Conservation (phyloP, 1,139 yeast species). For the Candida sojae region DNA sequence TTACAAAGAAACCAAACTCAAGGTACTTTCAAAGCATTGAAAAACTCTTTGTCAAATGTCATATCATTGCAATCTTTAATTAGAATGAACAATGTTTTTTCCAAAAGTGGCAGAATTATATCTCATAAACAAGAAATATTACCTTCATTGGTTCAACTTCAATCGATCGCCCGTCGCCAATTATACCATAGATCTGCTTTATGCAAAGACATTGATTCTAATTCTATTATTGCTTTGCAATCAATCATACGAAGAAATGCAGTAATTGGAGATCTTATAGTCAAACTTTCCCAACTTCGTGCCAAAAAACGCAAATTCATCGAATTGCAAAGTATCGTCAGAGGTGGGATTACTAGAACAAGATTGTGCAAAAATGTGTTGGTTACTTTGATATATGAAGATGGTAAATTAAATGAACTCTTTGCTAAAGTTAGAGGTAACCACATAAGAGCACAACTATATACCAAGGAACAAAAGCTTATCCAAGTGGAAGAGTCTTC, state of each 20-base stretch:
- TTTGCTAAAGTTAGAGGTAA: constrained; percentile 51
- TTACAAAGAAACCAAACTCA: constrained; percentile 16
- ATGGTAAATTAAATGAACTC: constrained; percentile 35
- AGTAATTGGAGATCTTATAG: constrained; percentile 22
- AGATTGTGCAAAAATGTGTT: constrained; percentile 46
- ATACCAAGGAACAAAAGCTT: constrained; percentile 23
- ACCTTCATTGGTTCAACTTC: constrained; percentile 28
- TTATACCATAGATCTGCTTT: constrained; percentile 23
- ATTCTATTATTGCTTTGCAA: constrained; percentile 30
- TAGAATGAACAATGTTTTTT: constrained; percentile 27
- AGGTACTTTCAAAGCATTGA: constrained; percentile 12
- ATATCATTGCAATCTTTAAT: constrained; percentile 29
- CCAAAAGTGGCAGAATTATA: constrained; percentile 24
- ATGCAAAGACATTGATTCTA: constrained; percentile 16
- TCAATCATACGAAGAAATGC: constrained; percentile 34
- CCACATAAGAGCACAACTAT: constrained; percentile 31
- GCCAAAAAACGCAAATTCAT: constrained; percentile 16
- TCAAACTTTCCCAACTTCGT: constrained; percentile 19
- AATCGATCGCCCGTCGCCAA: constrained; percentile 34
- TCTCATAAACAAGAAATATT: constrained; percentile 25
- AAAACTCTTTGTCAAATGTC: constrained; percentile 12
- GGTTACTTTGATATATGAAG: constrained; percentile 43
- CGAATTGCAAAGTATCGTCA: constrained; percentile 52
- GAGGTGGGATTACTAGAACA: constrained; percentile 55
- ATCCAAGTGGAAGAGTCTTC: constrained; percentile 21